Percentiles rank a stretch among this genome's conserved stretches.
These are phyloP conservation scores for Xylaria sp. DNA, from an alignment of 2,329 filamentous ascomycete species.

Conservation along the genomic window DNA sequence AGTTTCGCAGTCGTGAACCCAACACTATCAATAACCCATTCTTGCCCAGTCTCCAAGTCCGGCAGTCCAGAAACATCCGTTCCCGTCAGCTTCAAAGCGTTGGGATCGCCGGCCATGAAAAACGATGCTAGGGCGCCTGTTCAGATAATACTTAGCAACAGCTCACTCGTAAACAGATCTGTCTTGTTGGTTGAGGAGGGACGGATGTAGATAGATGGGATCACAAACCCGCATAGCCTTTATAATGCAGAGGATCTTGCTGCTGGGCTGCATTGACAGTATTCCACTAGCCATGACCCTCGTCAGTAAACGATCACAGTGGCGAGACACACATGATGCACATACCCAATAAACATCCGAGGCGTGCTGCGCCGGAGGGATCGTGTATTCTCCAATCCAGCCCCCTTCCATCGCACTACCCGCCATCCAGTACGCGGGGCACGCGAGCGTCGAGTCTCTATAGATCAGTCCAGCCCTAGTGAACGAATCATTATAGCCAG, in stretches of 20 bases:
- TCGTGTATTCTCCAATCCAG: slow-evolving; percentile 69
- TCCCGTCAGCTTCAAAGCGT: slow-evolving; percentile 64
- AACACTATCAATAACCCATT: slow-evolving; percentile 61
- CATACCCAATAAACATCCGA: slow-evolving; percentile 66
- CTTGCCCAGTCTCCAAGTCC: slow-evolving; percentile 51
- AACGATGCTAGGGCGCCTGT: slow-evolving; percentile 69
- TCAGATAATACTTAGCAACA: slow-evolving; percentile 25
- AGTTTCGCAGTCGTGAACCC: slow-evolving; percentile 57
- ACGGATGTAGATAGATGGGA: neutral
- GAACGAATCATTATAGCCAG: slow-evolving; percentile 60
- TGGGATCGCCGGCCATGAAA: slow-evolving; percentile 67
- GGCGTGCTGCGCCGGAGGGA: slow-evolving; percentile 67
- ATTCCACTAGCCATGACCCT: slow-evolving; percentile 61
- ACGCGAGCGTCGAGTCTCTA: slow-evolving; percentile 67
- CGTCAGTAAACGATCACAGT: slow-evolving; percentile 12
- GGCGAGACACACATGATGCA: slow-evolving; percentile 22
- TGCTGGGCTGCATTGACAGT: slow-evolving; percentile 62
- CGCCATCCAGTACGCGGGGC: slow-evolving; percentile 68
- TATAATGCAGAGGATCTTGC: slow-evolving; percentile 62
- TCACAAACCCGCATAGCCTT: slow-evolving; percentile 56
- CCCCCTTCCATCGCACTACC: slow-evolving; percentile 55
- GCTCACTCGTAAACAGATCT: neutral
- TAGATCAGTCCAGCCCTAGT: slow-evolving; percentile 66
- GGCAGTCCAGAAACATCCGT: slow-evolving; percentile 57
- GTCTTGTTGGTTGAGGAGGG: neutral